Base-by-base conservation (phyloP, 2,329 filamentous ascomycete species). In the Nemania sp. region DNA sequence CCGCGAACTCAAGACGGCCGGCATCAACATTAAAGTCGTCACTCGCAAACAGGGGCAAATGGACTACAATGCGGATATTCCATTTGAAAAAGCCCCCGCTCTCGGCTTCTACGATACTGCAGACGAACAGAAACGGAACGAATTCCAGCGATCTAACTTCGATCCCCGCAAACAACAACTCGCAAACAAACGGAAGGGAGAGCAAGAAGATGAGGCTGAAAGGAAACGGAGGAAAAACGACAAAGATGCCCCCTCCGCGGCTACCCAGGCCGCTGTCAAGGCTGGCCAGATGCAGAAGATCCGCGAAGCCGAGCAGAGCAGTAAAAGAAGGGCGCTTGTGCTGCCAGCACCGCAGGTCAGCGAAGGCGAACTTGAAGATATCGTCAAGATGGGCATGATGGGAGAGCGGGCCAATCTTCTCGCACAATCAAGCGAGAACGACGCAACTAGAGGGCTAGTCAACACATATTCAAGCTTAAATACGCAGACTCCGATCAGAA, bases 51-150 rank as follows among this genome's bases (percentile, higher is more conserved):
- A 91, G 77, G 94, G 94, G 0, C 88, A 97, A 76, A 99, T 99
- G 91, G 94, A 99, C 73, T 99, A 99, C 78, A 99, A 99, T 73
- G 94, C 94, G 65, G 94, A 99, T 65, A 96, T 99, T 61, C 94
- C 94, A 0, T 97, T 99, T 62, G 94, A 99, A 72, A 97, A 94
- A 73, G 89, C 90, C 60, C 87, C 94, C 0, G 88, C 89, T 0
- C 77, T 86, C 19, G 94, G 94, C 11, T 99, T 99, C 70, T 96
- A 93, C 74, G 93, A 99, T 70, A 99, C 94, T 0, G 79, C 78
- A 3, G 91, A 97, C 12, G 94, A 99, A 69, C 78, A 89, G 61
- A 74, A 77, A 4, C 80, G 79, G 61, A 99, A 99, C 71, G 93
- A 99, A 72, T 82, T 82, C 54, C 87, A 96, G 69, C 84, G 91